These are phyloP conservation scores for Alternaria sp. DNA, from an alignment of 2,329 filamentous ascomycete genomes.

Conservation along the genomic window DNA sequence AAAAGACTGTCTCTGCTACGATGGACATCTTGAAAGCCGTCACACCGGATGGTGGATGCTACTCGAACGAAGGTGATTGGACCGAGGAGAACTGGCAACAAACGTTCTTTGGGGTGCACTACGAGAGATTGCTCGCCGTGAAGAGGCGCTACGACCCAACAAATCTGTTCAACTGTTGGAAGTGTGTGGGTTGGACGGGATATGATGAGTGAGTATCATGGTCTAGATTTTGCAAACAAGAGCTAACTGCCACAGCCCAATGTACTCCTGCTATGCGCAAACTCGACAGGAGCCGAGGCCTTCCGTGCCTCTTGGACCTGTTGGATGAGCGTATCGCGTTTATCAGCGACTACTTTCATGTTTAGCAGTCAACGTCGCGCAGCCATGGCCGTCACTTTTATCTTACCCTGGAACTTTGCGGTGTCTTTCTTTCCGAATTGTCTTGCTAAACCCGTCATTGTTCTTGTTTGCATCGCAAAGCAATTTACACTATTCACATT, in stretches of 20 bases:
- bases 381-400: not conserved
- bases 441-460: not conserved
- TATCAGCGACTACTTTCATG: not conserved
- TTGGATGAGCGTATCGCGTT: not conserved
- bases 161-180: conserved; percentile 46
- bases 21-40: conserved; percentile 42
- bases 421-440: not conserved
- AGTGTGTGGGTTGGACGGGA: conserved; percentile 46
- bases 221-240: not conserved
- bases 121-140: conserved; percentile 30
- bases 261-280: conserved; percentile 41
- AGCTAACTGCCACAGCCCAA: conserved; percentile 25
- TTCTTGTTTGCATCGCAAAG: not conserved
- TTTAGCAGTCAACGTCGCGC: not conserved
- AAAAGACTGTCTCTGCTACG: conserved; percentile 38
- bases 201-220: conserved; percentile 38
- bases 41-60: conserved; percentile 45
- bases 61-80: conserved; percentile 47
- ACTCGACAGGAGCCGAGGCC: conserved; percentile 25
- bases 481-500: not conserved
- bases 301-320: conserved; percentile 28
- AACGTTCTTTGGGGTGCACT: conserved; percentile 44
- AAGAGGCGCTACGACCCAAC: conserved; percentile 42
- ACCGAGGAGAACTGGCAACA: conserved; percentile 44
- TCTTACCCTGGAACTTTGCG: not conserved